Evolutionary conservation across 2,329 filamentous ascomycete genomes (phyloP).

Genomic region (Arthrobotrys sinensis): DNA sequence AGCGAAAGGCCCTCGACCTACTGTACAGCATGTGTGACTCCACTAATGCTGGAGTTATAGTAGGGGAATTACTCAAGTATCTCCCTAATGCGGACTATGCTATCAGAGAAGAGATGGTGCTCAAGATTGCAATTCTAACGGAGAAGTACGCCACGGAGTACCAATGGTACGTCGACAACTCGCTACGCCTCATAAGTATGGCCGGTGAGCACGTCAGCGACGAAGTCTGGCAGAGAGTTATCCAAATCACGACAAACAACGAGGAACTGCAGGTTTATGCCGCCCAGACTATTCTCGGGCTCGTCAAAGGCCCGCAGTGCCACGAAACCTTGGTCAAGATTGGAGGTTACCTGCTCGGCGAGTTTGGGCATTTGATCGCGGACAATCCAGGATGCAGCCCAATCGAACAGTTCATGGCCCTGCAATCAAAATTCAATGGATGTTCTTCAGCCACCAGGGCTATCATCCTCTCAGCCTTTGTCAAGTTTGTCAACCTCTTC

Average conservation of each 20-base stretch:
- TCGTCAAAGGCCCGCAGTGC: constrained; percentile 91
- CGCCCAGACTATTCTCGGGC: constrained; percentile 90
- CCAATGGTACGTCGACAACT: constrained; percentile 99
- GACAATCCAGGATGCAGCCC: constrained; percentile 93
- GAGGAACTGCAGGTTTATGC: constrained; percentile 98
- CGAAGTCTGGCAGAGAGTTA: constrained; percentile 98
- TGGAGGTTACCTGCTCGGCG: constrained; percentile 93
- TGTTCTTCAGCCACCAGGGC: constrained; percentile 91
- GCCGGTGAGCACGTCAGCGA: constrained; percentile 98
- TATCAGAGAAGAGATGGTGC: constrained; percentile 98
- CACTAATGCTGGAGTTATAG: constrained; percentile 92
- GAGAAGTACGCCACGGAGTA: constrained; percentile 99
- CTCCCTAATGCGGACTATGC: constrained; percentile 97
- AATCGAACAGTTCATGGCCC: constrained; percentile 94
- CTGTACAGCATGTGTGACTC: constrained; percentile 99
- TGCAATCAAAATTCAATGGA: constrained; percentile 89
- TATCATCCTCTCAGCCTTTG: constrained; percentile 93
- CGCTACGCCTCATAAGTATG: constrained; percentile 92
- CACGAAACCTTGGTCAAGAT: constrained; percentile 99
- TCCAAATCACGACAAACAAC: constrained; percentile 99
- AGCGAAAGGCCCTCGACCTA: constrained; percentile 93
- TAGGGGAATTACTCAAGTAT: constrained; percentile 92
- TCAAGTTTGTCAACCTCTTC: constrained; percentile 98
- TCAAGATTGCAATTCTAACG: constrained; percentile 98
- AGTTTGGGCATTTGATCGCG: constrained; percentile 96